Conservation (phyloP, 306 rosid genomes). For the Lathyrus aphaca region DNA sequence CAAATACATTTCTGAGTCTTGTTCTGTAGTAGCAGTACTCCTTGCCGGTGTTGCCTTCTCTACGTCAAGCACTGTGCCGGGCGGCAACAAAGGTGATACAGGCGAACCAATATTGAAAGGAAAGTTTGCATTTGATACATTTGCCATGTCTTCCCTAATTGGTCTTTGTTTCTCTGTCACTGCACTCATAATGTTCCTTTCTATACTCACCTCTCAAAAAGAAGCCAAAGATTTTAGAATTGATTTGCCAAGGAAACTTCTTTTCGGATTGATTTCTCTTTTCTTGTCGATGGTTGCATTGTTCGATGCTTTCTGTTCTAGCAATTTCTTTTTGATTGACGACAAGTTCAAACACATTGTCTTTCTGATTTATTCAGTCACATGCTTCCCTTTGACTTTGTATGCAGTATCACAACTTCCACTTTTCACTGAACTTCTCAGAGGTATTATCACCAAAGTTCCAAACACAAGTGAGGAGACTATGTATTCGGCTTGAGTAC, state of each 20-base stretch:
- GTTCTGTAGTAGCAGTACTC: constrained; percentile 32
- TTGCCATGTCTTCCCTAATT: constrained; percentile 45
- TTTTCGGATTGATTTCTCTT: constrained; percentile 49
- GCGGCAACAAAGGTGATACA: constrained; percentile 26
- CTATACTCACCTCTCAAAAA: constrained; percentile 53
- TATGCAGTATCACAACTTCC: too few species aligned
- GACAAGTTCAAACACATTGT: constrained; percentile 34
- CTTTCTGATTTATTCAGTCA: neutral
- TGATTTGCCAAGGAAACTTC: constrained; percentile 47
- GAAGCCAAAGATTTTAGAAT: constrained; percentile 47
- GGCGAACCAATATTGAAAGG: constrained; percentile 45
- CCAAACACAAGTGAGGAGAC: too few species aligned
- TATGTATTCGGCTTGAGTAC: neutral
- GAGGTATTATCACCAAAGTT: too few species aligned
- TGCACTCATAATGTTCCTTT: constrained; percentile 58
- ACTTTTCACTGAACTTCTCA: too few species aligned
- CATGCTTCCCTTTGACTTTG: too few species aligned
- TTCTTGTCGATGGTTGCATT: constrained; percentile 54
- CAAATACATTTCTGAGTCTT: constrained; percentile 42
- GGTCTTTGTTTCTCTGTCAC: constrained; percentile 61
- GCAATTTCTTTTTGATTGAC: constrained; percentile 46
- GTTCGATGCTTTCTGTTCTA: constrained; percentile 51
- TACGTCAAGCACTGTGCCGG: constrained; percentile 44
- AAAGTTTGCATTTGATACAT: constrained; percentile 38
- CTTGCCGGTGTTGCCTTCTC: constrained; percentile 41